These are phyloP conservation scores for Aechmea fasciata DNA, from an alignment of 176 grass and related monocot species.

Conservation along the genomic window DNA sequence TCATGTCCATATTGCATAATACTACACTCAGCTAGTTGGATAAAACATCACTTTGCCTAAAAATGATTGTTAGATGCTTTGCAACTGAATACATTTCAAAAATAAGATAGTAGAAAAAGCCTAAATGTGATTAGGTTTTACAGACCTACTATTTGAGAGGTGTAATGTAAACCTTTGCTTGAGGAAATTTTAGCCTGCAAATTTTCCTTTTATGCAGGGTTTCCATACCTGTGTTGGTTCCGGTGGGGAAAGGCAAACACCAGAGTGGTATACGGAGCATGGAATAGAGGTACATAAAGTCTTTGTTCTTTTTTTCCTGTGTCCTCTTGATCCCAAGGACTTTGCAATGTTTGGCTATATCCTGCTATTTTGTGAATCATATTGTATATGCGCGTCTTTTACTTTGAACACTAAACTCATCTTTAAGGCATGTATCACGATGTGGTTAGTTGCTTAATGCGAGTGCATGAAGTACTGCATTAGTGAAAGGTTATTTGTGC, in stretches of 20 bases:
- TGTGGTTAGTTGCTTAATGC: too few species aligned
- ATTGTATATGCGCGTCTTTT: too few species aligned
- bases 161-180: not conserved
- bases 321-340: not conserved
- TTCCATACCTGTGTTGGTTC: conserved; percentile 93
- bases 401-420: too few species aligned
- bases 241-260: conserved; percentile 64
- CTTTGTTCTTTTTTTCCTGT: conserved; percentile 7
- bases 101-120: not conserved
- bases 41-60: not conserved
- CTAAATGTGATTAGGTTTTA: not conserved
- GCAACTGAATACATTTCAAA: not conserved
- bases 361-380: not conserved
- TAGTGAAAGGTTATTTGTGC: too few species aligned
- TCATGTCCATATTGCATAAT: not conserved
- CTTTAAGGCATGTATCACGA: not conserved
- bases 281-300: conserved; percentile 66
- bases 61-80: not conserved
- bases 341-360: not conserved
- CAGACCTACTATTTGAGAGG: not conserved
- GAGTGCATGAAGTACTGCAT: too few species aligned
- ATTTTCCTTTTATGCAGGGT: conserved; percentile 41
- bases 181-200: not conserved
- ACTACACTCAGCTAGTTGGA: not conserved
- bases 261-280: conserved; percentile 84